A percentile compares a stretch with the other conserved stretches of the same genome.
Evolutionary conservation across 164 flowering plant species (phyloP).

Genomic region (Houttuynia cordata): DNA sequence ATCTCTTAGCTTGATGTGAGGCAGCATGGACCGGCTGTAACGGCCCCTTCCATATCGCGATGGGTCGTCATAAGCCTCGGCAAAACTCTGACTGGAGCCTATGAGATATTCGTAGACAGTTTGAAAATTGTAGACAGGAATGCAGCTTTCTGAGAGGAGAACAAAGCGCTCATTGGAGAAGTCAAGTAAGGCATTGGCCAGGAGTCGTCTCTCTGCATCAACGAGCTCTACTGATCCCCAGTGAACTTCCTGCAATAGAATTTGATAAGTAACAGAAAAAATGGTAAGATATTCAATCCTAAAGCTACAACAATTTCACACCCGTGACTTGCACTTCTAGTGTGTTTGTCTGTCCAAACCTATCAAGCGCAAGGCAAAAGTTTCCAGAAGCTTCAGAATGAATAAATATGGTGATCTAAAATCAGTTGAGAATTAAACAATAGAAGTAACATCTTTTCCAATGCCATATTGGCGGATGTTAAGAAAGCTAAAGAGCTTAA

Average conservation of each 20-base stretch:
- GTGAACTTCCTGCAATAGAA: conserved; percentile 36
- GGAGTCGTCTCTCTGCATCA: conserved; percentile 74
- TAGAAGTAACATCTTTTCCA: too few species aligned
- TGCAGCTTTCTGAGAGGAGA: conserved; percentile 86
- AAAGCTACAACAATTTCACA: too few species aligned
- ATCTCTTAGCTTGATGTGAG: conserved; percentile 48
- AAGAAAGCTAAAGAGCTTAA: too few species aligned
- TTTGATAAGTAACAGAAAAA: too few species aligned
- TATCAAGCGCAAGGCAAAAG: too few species aligned
- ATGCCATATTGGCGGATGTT: too few species aligned
- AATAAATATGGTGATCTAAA: too few species aligned
- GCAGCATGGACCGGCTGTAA: conserved; percentile 61
- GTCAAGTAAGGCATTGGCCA: conserved; percentile 83
- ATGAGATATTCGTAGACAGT: conserved; percentile 64
- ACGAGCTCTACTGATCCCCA: conserved; percentile 59
- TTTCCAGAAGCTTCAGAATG: too few species aligned
- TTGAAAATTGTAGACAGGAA: conserved; percentile 58
- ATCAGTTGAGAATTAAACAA: too few species aligned
- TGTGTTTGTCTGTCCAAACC: too few species aligned
- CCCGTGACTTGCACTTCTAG: too few species aligned
- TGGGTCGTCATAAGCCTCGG: conserved; percentile 72
- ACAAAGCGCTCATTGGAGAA: conserved; percentile 82
- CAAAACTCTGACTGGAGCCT: conserved; percentile 49
- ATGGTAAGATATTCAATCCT: too few species aligned
- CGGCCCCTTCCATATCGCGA: conserved; percentile 84